Conservation (phyloP, 73 alveolate genomes). For the Tetrahymena borealis region DNA sequence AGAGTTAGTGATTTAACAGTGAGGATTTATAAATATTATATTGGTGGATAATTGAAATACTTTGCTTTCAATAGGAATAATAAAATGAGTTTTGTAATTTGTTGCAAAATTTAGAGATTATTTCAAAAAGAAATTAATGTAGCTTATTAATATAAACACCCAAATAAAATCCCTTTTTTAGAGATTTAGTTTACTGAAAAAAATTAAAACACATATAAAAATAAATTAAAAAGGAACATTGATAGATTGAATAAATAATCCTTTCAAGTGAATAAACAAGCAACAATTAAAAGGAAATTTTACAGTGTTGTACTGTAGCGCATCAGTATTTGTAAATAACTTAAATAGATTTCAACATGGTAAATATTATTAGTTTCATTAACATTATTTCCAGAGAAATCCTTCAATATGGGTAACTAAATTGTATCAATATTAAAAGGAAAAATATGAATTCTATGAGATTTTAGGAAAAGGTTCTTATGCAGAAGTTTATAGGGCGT, state of each 20-base stretch:
- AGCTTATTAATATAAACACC: too few relatives aligned
- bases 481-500: constrained; percentile 55
- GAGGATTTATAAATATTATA: too few relatives aligned
- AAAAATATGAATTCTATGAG: constrained; percentile 34
- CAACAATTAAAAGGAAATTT: neutral
- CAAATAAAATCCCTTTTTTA: neutral
- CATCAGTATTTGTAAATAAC: neutral
- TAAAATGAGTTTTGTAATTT: too few relatives aligned
- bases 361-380: neutral
- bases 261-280: neutral
- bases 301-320: neutral
- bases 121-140: too few relatives aligned
- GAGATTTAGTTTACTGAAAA: neutral
- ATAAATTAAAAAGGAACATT: neutral
- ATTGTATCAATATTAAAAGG: neutral
- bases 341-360: neutral
- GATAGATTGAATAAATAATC: neutral
- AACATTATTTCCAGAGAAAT: too few relatives aligned
- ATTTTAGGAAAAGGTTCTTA: constrained; percentile 66
- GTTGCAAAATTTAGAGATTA: too few relatives aligned
- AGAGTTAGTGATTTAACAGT: too few relatives aligned
- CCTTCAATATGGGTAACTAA: too few relatives aligned
- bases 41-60: too few relatives aligned
- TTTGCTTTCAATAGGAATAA: too few relatives aligned
- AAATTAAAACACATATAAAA: neutral